Base-by-base conservation (phyloP, 2,329 filamentous ascomycete genomes). In the Nothophaeocryptopus gaeumannii region DNA sequence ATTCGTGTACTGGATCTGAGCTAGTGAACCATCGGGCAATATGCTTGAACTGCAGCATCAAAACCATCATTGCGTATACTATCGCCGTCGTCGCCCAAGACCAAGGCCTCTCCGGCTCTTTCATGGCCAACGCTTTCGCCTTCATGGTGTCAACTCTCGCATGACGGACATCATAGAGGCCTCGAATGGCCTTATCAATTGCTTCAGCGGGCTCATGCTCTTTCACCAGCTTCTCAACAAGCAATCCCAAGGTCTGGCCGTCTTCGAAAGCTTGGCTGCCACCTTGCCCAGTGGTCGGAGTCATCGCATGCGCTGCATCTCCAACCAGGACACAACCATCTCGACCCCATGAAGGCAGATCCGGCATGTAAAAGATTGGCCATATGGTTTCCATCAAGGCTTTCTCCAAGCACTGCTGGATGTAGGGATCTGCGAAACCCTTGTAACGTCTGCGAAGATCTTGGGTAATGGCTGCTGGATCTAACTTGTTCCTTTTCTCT, bases 271-370 rank as follows among this genome's bases (percentile, higher is more conserved):
- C 79, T 62, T 80, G 78, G 1, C 71, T 75, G 0, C 74, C 73
- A 0, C 79, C 80, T 59, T 82, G 79, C 1, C 79, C 78, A 0
- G 74, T 74, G 5, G 73, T 76, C 1, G 79, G 72, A 4, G 76
- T 74, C 49, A 82, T 67, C 0, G 78, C 77, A 62, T 82, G 79
- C 1, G 78, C 79, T 1, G 79, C 78, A 61, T 82, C 80, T 2
- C 80, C 80, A 2, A 82, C 64, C 2, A 83, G 63, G 4, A 82
- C 69, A 8, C 79, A 71, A 0, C 76, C 70, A 13, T 72, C 63
- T 7, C 67, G 60, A 12, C 71, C 65, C 77, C 77, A 80, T 11
- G 67, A 69, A 1, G 75, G 74, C 2, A 81, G 66, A 7, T 67
- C 61, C 0, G 76, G 74, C 1, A 72, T 72, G 0, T 74, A 74